These are phyloP conservation scores for Chalciporus chontae DNA, from an alignment of 768 basidiomycete genomes.

Conservation along the genomic window DNA sequence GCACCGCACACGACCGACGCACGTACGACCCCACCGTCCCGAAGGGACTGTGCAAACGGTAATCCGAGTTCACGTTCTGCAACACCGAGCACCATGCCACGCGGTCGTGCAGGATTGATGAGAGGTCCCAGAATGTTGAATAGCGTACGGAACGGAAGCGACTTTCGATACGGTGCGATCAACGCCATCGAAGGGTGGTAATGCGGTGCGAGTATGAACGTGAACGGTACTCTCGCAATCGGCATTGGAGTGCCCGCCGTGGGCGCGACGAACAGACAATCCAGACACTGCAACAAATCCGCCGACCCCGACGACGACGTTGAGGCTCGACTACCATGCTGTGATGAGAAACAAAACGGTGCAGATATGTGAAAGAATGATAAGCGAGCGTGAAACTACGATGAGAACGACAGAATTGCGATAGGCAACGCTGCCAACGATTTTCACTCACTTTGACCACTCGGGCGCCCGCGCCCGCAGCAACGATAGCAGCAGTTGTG, in stretches of 20 bases:
- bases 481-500: slow-evolving; percentile 90
- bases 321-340: slow-evolving; percentile 91
- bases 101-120: slow-evolving; percentile 85
- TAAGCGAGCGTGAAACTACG: neutral
- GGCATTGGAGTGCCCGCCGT: slow-evolving; percentile 38
- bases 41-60: slow-evolving; percentile 75
- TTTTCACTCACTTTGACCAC: slow-evolving; percentile 77
- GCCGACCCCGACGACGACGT: slow-evolving; percentile 95
- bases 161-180: slow-evolving; percentile 79
- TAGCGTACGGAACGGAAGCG: slow-evolving; percentile 91
- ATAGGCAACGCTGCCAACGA: neutral
- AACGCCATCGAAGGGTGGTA: slow-evolving; percentile 86
- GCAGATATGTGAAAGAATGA: neutral
- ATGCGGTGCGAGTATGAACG: slow-evolving; percentile 90
- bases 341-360: slow-evolving; percentile 1
- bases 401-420: neutral
- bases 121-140: slow-evolving; percentile 95
- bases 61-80: slow-evolving; percentile 76
- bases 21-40: slow-evolving; percentile 69
- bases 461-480: slow-evolving; percentile 89
- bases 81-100: slow-evolving; percentile 89
- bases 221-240: slow-evolving; percentile 73
- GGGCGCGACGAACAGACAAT: slow-evolving; percentile 68
- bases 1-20: slow-evolving; percentile 92
- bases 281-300: slow-evolving; percentile 84